These are phyloP conservation scores for Penicillium coprophilum DNA, from an alignment of 495 filamentous ascomycete genomes.

Conservation along the genomic window DNA sequence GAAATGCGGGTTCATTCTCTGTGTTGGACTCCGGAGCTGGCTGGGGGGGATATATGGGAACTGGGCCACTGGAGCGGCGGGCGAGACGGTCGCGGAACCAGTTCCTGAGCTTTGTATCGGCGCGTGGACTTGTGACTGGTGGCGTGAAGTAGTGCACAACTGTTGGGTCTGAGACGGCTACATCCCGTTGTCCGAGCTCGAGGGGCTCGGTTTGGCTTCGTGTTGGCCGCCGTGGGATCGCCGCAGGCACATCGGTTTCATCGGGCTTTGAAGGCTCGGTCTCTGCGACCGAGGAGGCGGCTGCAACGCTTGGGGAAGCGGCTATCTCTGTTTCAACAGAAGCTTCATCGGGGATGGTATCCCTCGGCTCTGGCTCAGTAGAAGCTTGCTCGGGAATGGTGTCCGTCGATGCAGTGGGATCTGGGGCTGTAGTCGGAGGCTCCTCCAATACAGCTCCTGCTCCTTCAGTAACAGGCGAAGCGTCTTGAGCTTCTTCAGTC, in stretches of 20 bases:
- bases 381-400: not conserved
- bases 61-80: conserved; percentile 23
- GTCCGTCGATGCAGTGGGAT: not conserved
- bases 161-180: conserved; percentile 10
- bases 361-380: not conserved
- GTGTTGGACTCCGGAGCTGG: conserved; percentile 25
- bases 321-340: conserved; percentile 8
- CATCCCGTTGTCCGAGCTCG: conserved; percentile 12
- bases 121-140: conserved; percentile 24
- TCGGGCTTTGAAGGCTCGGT: not conserved
- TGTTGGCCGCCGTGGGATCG: conserved; percentile 1
- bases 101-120: conserved; percentile 31
- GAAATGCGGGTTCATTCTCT: conserved; percentile 21
- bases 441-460: conserved; percentile 10
- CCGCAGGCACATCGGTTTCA: conserved; percentile 1
- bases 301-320: conserved; percentile 9
- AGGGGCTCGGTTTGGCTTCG: conserved; percentile 10
- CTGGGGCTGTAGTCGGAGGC: conserved; percentile 12
- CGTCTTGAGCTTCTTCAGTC: conserved; percentile 8
- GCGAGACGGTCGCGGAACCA: conserved; percentile 33
- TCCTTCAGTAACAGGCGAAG: conserved; percentile 7
- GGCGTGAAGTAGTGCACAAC: conserved; percentile 18
- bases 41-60: conserved; percentile 27
- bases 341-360: conserved; percentile 1
- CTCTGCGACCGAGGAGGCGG: conserved; percentile 13